These are phyloP conservation scores for Allodekkera sacchari DNA, from an alignment of 805 yeast genomes.

Conservation along the genomic window DNA sequence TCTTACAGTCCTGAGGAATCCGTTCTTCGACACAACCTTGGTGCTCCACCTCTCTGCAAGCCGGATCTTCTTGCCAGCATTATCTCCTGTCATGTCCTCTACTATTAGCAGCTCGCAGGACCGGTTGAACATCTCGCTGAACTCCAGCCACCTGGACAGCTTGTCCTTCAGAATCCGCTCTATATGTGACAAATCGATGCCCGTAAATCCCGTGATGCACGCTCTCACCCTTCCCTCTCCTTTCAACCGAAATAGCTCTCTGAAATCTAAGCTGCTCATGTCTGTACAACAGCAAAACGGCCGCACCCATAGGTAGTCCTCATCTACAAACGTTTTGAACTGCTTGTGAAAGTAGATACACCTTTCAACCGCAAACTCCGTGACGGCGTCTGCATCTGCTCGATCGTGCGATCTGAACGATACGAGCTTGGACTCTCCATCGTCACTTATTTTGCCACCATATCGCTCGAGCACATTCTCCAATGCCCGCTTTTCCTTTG, in stretches of 20 bases:
- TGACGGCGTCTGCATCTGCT: conserved; percentile 7
- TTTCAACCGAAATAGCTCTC: conserved; percentile 1
- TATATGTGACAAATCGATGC: conserved; percentile 23
- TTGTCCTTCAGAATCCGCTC: conserved; percentile 47
- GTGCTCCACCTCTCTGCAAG: conserved; percentile 19
- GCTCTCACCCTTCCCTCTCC: conserved; percentile 7
- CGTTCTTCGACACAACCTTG: no score
- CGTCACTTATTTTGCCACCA: conserved; percentile 11
- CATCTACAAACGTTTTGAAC: conserved; percentile 11
- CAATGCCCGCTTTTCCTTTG: conserved; percentile 12
- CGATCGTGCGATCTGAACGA: no score
- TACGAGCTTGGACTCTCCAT: not conserved
- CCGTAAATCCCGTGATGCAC: conserved; percentile 23
- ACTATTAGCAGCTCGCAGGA: conserved; percentile 46
- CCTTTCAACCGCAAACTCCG: conserved; percentile 24
- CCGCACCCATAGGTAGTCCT: conserved; percentile 15
- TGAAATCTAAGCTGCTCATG: not conserved
- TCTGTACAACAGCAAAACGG: conserved; percentile 8
- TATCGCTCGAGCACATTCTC: conserved; percentile 17
- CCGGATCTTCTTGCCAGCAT: conserved; percentile 15
- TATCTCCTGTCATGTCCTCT: conserved; percentile 6
- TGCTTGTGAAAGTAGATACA: conserved; percentile 16
- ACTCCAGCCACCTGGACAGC: conserved; percentile 35
- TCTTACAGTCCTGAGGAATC: no score
- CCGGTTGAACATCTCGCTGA: conserved; percentile 40